Evolutionary conservation across 192 early-diverging fungal species (phyloP), one percentile per base, ranked within the genome.

Genomic region (Mortierella hygrophila): DNA sequence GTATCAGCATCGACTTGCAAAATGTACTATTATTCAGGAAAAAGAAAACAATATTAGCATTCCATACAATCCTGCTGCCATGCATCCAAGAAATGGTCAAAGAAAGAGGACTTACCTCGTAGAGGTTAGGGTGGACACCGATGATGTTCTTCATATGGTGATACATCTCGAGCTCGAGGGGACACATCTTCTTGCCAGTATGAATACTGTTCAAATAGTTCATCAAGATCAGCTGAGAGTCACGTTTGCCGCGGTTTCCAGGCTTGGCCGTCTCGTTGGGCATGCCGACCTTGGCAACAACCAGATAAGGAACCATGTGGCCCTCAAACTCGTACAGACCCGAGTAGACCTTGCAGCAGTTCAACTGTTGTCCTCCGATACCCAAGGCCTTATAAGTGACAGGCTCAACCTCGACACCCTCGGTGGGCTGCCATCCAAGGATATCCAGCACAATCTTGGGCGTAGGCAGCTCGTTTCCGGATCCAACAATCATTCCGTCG

Each of bases 1-100:
- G 98, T 99, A 83, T 99, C 98, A 40, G 98, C 97, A 90, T 99
- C 98, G n/a, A 99, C 95, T 94, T 97, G 97, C 76, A 99, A 93
- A 76, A 97, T 93, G 86, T 94, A 98, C 91, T 99, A 97, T 57
- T 88, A 96, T 11, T 46, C 16, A 55, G 41, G 2, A 82, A 65
- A 16, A 60, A 77, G 70, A 77, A 6, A 29, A 35, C 6, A 23
- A 32, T 68, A 21, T 46, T 68, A 77, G 35, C 21, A 47, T 10
- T 37, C 42, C 52, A 32, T 52, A 11, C 42, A n/a, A 65, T 65
- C 15, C 21, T 8, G 44, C 13, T 46, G 2, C 44, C 10, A 46
- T 23, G 3, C 18, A 23, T 32, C 6, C 72, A 55, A 74, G 26
- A 73, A 35, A 35, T 18, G 44, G 20, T 10, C 29, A 38, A 7